phyloP scores from a whole-genome alignment of 768 basidiomycete species.

The Suillus cothurnatus region DNA sequence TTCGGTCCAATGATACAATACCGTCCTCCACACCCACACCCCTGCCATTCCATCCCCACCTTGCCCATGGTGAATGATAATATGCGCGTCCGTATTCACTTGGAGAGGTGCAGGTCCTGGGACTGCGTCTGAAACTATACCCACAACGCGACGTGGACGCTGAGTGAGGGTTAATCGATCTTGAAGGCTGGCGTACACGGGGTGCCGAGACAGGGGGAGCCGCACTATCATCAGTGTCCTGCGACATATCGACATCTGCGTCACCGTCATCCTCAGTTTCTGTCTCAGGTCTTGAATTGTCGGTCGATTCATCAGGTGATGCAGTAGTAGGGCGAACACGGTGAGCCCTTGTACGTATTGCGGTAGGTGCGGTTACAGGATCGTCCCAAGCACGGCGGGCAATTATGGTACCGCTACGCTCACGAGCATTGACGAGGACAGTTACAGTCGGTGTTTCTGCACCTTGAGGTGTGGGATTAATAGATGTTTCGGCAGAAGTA shows the following conservation, averaged over 20 bases:
- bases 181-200: conserved; percentile 32
- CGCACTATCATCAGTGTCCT: conserved; percentile 35
- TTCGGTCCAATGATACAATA: conserved; percentile 79
- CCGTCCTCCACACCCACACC: conserved; percentile 72
- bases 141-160: conserved; percentile 45
- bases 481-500: conserved; percentile 62
- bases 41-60: conserved; percentile 45
- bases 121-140: conserved; percentile 46
- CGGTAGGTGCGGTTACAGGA: conserved; percentile 20
- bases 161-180: conserved; percentile 36
- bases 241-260: conserved; percentile 51
- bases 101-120: conserved; percentile 37
- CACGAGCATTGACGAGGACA: conserved; percentile 60
- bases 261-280: conserved; percentile 80
- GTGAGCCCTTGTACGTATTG: conserved; percentile 32
- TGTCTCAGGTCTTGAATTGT: conserved; percentile 65
- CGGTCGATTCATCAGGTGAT: conserved; percentile 46
- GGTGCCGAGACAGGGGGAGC: conserved; percentile 28
- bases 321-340: conserved; percentile 34
- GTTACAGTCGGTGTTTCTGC: conserved; percentile 62
- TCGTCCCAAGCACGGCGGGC: conserved; percentile 66
- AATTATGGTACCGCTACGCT: conserved; percentile 76
- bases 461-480: conserved; percentile 58
- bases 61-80: conserved; percentile 52
- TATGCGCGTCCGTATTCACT: conserved; percentile 50